Evolutionary conservation across 805 yeast genomes (phyloP), one percentile per base, ranked within the genome.

Genomic region (Metschnikowia cubensis): DNA sequence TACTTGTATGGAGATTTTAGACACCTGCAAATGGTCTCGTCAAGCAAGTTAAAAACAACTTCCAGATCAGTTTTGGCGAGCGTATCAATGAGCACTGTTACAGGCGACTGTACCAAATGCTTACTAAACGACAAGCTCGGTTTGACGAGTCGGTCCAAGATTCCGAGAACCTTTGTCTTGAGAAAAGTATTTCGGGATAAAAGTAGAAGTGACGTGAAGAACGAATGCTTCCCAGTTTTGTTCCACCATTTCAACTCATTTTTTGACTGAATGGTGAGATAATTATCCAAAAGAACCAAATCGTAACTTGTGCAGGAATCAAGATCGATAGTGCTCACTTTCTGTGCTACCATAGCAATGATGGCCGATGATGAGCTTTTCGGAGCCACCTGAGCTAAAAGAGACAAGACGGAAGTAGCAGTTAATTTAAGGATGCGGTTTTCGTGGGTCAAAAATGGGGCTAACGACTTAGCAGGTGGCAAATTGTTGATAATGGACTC

Each of bases 231-330:
- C 1, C 67, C 60, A 6, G 70, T 44, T 32, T 54, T 72, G 61
- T 80, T 85, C 90, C 94, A 90, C 96, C 96, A 91, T 65, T 84
- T 87, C 32, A 82, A 74, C 45, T 79, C 81, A 42, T 83, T 80
- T 54, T 82, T 88, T 11, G 85, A 68, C 51, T 82, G 83, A 38
- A 70, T 65, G 2, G 68, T 53, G 54, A 90, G 71, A 51, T 80
- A 81, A 42, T 76, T 75, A 54, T 84, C 85, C 39, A 86, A 67
- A 25, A 83, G 66, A 0, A 80, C 74, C 52, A 86, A 66, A 52
- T 85, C 89, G 32, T 79, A 69, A 35, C 83, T 82, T 6, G 72
- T 61, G 47, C 79, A 74, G 1, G 65, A 59, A 35, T 58, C 49
- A 25, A 53, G 44, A 20, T 48, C 46, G 33, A 43, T 35, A 11